Evolutionary conservation across 169 alveolate genomes (phyloP), one percentile per base, ranked within the genome.

Genomic region (Perkinsus marinus): DNA sequence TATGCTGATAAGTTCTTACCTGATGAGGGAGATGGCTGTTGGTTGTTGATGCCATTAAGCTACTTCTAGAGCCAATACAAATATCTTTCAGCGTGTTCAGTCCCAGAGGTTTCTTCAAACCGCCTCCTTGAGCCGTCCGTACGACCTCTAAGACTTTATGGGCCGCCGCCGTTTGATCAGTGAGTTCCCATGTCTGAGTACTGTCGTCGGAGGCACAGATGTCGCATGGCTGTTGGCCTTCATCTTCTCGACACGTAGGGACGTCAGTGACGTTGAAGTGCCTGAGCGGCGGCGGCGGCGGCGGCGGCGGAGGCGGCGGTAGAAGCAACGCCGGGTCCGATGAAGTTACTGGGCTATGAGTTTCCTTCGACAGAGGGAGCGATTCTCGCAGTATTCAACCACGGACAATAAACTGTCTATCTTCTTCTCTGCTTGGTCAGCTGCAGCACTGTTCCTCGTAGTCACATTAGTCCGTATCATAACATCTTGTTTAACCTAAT

Each of bases 321-420:
- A 10, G 68, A 43, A 43, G 17, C 68, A 43, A 17, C 26, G 3
- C 22, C 26, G 79, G 79, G 37, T 57, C 30, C 36, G 79, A 19
- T 41, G 46, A 41, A 30, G 7, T 57, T 30, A 57, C 79, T 57
- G 7, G 79, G 79, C 79, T 2, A 57, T 57, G 79, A 57, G 79
- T 30, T 57, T 57, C 91, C 98, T 93, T 68, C 98, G 93, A 92
- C 98, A 97, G 57, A 93, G 68, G 79, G 93, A 94, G 68, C 94
- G 92, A 89, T 96, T 97, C 91, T 96, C 98, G 92, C 98, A 97
- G 94, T 96, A 97, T 69, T 92, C 95, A 37, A 96, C 94, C 94
- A 97, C 94, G 41, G 79, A 57, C 36, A 57, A 30, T 26, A 57
- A 26, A 57, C 79, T 57, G 79, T 57, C 79, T 57, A 57, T 57